Evolutionary conservation across 2,329 filamentous ascomycete genomes (phyloP).

Genomic region (Hymenoscyphus albidus): DNA sequence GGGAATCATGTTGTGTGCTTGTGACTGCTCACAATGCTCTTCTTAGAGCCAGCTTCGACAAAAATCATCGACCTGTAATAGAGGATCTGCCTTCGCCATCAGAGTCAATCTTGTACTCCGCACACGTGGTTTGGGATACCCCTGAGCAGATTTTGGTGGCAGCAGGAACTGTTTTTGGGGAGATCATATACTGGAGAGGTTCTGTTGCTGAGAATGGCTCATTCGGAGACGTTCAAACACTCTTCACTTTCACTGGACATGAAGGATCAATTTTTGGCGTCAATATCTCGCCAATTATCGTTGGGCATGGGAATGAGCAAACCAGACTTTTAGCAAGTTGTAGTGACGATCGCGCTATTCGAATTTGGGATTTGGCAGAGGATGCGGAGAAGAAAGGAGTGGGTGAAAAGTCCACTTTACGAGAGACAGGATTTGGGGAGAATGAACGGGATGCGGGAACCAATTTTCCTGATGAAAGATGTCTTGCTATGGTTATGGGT

Average conservation of each 20-base stretch:
- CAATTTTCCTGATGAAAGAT: conserved; percentile 40
- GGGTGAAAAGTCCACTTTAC: conserved; percentile 16
- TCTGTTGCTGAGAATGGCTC: conserved; percentile 33
- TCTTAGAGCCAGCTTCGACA: conserved; percentile 43
- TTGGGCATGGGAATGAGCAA: conserved; percentile 36
- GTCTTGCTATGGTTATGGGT: conserved; percentile 72
- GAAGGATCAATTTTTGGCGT: conserved; percentile 95
- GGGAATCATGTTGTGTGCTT: conserved; percentile 52
- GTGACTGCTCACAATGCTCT: conserved; percentile 88
- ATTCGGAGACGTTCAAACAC: conserved; percentile 39
- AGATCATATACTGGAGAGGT: conserved; percentile 86
- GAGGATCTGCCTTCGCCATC: conserved; percentile 60
- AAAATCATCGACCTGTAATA: conserved; percentile 35
- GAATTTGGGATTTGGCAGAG: conserved; percentile 71
- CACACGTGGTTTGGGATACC: conserved; percentile 63
- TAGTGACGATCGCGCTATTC: conserved; percentile 88
- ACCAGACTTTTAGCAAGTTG: conserved; percentile 78
- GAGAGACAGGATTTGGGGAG: conserved; percentile 61
- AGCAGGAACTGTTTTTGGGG: conserved; percentile 89
- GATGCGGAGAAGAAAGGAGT: neutral
- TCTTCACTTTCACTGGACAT: conserved; percentile 62
- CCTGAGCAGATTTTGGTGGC: conserved; percentile 65
- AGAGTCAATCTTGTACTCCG: conserved; percentile 83
- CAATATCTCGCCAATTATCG: conserved; percentile 61
- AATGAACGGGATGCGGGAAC: conserved; percentile 32